A percentile compares a stretch with the other conserved stretches of the same genome.
Conservation (phyloP, 768 basidiomycete species). For the Tulasnella sp. region DNA sequence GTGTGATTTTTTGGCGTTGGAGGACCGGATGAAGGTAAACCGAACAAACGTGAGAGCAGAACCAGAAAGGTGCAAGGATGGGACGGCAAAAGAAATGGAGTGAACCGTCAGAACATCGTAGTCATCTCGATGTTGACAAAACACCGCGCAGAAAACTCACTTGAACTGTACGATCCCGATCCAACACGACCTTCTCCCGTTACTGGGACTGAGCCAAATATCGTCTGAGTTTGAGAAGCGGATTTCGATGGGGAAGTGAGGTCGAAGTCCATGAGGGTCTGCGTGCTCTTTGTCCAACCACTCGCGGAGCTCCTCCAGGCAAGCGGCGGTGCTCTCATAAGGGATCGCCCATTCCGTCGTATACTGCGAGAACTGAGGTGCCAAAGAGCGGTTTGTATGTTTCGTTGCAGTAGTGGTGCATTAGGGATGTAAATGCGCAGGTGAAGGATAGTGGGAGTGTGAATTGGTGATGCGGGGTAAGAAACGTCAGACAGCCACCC, state of each 20-base stretch:
- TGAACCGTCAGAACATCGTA: background rate
- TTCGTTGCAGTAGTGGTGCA: background rate
- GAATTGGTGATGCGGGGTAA: background rate
- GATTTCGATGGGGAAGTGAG: slow-evolving; percentile 90
- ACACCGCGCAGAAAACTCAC: slow-evolving; percentile 38
- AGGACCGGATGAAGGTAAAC: too few relatives aligned
- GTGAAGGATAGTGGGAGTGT: background rate
- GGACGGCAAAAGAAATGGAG: background rate
- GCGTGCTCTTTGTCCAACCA: slow-evolving; percentile 62
- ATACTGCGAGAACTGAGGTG: slow-evolving; percentile 71
- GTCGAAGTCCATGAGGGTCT: slow-evolving; percentile 63
- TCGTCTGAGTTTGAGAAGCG: slow-evolving; percentile 82
- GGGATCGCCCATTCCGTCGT: slow-evolving; percentile 96
- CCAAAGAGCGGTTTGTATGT: too few relatives aligned
- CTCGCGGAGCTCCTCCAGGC: slow-evolving; percentile 55
- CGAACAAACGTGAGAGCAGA: slow-evolving; percentile 11
- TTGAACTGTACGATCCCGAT: slow-evolving; percentile 97
- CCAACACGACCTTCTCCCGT: slow-evolving; percentile 72
- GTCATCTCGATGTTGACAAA: background rate
- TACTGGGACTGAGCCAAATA: slow-evolving; percentile 88
- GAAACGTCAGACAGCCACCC: too few relatives aligned
- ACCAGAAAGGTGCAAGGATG: slow-evolving; percentile 7
- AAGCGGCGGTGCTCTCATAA: slow-evolving; percentile 49
- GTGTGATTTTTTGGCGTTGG: too few relatives aligned
- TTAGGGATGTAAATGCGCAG: background rate